Conservation (phyloP, 169 alveolate genomes). For the Cryptosporidium tyzzeri region DNA sequence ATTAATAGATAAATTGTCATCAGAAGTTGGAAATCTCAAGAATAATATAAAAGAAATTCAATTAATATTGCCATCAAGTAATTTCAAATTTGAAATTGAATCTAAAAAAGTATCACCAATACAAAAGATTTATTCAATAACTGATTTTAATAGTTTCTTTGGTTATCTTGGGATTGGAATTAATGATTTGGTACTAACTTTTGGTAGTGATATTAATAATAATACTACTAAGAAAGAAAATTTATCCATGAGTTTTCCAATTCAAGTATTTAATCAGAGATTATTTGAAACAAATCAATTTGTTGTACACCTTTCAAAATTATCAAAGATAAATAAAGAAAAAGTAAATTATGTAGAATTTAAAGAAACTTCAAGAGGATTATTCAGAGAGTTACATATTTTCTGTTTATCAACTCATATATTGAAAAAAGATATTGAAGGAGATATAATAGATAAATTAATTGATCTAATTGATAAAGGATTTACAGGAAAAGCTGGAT, state of each 20-base stretch:
- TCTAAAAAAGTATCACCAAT: background rate
- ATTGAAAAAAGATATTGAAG: constrained; percentile 4
- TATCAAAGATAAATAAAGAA: background rate
- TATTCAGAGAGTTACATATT: constrained; percentile 14
- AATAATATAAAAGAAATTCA: background rate
- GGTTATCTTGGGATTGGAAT: constrained; percentile 18
- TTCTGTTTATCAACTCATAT: constrained; percentile 4
- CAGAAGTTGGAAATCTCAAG: background rate
- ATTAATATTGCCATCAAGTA: background rate
- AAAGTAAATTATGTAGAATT: background rate
- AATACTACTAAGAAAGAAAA: background rate
- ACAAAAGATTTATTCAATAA: constrained; percentile 21
- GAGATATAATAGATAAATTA: constrained; percentile 3
- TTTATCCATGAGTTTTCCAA: background rate
- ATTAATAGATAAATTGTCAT: background rate
- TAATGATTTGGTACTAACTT: background rate
- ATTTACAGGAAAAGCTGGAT: background rate
- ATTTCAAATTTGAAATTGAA: background rate
- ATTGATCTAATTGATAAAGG: constrained; percentile 46
- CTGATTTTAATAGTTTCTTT: constrained; percentile 27
- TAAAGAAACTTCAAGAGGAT: background rate
- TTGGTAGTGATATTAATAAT: background rate
- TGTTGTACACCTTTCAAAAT: background rate
- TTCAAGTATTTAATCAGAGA: constrained; percentile 16
- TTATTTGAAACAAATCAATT: constrained; percentile 4